A percentile compares a stretch with the other conserved stretches of the same genome.
phyloP scores from a whole-genome alignment of 345 rosid genomes.

The Excoecaria agallocha region DNA sequence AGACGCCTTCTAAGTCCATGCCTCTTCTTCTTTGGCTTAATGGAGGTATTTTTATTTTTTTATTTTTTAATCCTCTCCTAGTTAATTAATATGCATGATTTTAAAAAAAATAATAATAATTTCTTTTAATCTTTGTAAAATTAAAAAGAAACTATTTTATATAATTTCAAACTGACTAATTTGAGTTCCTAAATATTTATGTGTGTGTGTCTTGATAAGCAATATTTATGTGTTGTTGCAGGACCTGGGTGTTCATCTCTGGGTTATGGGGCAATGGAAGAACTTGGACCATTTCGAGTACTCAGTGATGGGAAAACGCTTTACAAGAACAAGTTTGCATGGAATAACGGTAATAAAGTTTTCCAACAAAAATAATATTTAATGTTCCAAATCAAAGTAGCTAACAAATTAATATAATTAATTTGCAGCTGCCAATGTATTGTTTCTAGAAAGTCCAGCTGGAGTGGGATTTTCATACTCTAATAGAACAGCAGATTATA shows the following conservation, averaged over 20 bases:
- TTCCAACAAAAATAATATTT: not conserved
- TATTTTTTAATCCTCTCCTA: not conserved
- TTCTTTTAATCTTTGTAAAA: too few species aligned
- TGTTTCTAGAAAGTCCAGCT: slow-evolving; percentile 84
- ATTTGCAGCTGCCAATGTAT: slow-evolving; percentile 57
- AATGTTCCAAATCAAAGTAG: not conserved
- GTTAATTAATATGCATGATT: not conserved
- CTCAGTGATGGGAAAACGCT: slow-evolving; percentile 55
- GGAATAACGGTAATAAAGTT: slow-evolving; percentile 48
- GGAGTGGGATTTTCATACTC: slow-evolving; percentile 92
- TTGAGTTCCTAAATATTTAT: not conserved
- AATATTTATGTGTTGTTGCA: slow-evolving; percentile 13
- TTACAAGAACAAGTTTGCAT: slow-evolving; percentile 43
- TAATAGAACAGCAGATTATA: slow-evolving; percentile 56
- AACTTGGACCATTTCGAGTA: slow-evolving; percentile 61
- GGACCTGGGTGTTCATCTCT: slow-evolving; percentile 76
- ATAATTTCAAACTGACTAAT: too few species aligned
- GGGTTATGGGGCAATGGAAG: slow-evolving; percentile 49
- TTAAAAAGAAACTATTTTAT: too few species aligned
- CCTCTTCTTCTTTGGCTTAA: slow-evolving; percentile 90
- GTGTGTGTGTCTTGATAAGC: too few species aligned
- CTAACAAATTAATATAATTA: not conserved
- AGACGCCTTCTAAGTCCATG: slow-evolving; percentile 24
- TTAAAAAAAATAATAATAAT: too few species aligned
- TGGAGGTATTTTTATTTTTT: slow-evolving; percentile 47